Evolutionary conservation across 352 stramenopile genomes (phyloP).

Genomic region (Phytophthora tubulina): DNA sequence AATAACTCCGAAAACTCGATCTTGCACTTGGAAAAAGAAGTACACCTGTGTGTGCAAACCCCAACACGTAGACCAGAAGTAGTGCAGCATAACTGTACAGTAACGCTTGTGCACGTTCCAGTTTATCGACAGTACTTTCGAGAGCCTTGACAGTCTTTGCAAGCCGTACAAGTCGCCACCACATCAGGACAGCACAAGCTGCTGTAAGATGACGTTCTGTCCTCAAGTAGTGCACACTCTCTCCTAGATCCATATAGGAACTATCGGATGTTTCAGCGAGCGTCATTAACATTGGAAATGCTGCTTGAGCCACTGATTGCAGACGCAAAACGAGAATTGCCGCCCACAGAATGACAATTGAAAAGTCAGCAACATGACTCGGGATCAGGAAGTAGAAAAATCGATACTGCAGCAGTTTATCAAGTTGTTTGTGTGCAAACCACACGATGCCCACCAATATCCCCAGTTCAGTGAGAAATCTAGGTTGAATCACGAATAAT

Average conservation of each 20-base stretch:
- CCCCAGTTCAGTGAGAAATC: slow-evolving; percentile 64
- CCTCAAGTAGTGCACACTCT: slow-evolving; percentile 37
- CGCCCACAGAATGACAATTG: slow-evolving; percentile 56
- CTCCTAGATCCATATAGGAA: slow-evolving; percentile 50
- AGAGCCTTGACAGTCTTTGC: slow-evolving; percentile 57
- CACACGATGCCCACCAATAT: slow-evolving; percentile 54
- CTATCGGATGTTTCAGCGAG: slow-evolving; percentile 42
- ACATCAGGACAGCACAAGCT: slow-evolving; percentile 61
- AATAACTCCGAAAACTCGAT: slow-evolving; percentile 50
- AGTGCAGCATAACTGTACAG: slow-evolving; percentile 51
- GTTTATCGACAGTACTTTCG: slow-evolving; percentile 51
- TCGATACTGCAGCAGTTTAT: slow-evolving; percentile 66
- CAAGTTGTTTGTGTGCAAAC: slow-evolving; percentile 56
- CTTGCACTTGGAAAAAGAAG: slow-evolving; percentile 53
- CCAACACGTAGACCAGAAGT: slow-evolving; percentile 55
- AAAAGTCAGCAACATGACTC: slow-evolving; percentile 62
- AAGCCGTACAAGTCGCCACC: slow-evolving; percentile 64
- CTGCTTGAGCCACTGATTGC: slow-evolving; percentile 39
- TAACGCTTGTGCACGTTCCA: slow-evolving; percentile 53
- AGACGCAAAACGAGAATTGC: slow-evolving; percentile 49
- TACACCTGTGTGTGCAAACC: slow-evolving; percentile 54
- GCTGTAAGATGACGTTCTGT: slow-evolving; percentile 52
- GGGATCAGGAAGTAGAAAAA: slow-evolving; percentile 72
- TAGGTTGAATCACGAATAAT: slow-evolving; percentile 52
- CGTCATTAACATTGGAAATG: slow-evolving; percentile 49